Evolutionary conservation across 2,329 filamentous ascomycete species (phyloP).

Genomic region (Colletotrichum siamense): DNA sequence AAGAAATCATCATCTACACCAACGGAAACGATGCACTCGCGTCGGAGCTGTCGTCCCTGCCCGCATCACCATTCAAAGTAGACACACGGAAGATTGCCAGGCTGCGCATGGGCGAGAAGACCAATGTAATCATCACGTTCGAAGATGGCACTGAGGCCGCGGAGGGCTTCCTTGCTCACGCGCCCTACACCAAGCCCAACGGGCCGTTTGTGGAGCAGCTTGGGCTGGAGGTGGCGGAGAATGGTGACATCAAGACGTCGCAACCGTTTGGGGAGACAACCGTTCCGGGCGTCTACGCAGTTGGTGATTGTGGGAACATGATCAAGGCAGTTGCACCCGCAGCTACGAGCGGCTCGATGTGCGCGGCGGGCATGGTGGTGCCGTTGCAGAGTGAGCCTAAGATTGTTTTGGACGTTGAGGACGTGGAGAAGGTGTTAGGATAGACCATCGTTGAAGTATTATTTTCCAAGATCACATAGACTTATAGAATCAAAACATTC

Average conservation of each 20-base stretch:
- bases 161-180: conserved; percentile 47
- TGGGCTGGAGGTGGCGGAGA: conserved; percentile 44
- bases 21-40: conserved; percentile 44
- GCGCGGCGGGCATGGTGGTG: conserved; percentile 29
- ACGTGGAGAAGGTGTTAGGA: background rate
- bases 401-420: background rate
- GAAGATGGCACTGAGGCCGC: conserved; percentile 39
- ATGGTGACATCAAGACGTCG: conserved; percentile 48
- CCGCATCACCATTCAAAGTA: conserved; percentile 38
- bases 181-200: conserved; percentile 41
- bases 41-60: conserved; percentile 29
- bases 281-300: conserved; percentile 57
- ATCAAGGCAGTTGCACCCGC: conserved; percentile 35
- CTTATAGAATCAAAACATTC: background rate
- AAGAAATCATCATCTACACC: conserved; percentile 56
- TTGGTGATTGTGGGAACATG: conserved; percentile 50
- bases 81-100: conserved; percentile 38
- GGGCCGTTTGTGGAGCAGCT: conserved; percentile 48
- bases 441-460: background rate
- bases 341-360: conserved; percentile 31
- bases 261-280: conserved; percentile 54
- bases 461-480: background rate
- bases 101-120: conserved; percentile 30
- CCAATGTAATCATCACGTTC: conserved; percentile 41
- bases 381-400: conserved; percentile 11